Percentiles rank a stretch among this genome's conserved stretches.
Evolutionary conservation across 805 yeast genomes (phyloP).

Genomic region (Torulaspora indica): DNA sequence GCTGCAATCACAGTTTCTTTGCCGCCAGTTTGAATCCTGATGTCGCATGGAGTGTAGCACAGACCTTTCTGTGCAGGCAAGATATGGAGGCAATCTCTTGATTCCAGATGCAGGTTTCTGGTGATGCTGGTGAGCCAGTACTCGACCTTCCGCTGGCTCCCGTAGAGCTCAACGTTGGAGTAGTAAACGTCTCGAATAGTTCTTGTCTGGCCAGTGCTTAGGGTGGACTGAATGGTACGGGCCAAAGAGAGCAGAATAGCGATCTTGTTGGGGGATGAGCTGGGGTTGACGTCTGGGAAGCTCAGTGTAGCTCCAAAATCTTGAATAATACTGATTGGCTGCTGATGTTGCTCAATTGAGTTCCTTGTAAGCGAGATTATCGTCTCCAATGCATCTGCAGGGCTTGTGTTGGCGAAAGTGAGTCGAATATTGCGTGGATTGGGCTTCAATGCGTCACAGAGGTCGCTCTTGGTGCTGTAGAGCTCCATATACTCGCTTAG

Average conservation of each 20-base stretch:
- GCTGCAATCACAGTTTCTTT: conserved; percentile 6
- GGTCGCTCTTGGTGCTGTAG: conserved; percentile 9
- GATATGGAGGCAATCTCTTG: conserved; percentile 42
- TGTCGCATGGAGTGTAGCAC: conserved; percentile 30
- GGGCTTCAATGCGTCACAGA: conserved; percentile 18
- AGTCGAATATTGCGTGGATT: conserved; percentile 16
- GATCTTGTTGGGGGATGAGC: conserved; percentile 9
- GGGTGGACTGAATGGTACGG: conserved; percentile 11
- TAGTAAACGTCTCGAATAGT: conserved; percentile 56
- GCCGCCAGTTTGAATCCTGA: conserved; percentile 6
- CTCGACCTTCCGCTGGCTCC: conserved; percentile 43
- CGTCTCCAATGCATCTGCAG: conserved; percentile 10
- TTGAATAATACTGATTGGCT: conserved; percentile 13
- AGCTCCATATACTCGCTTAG: conserved; percentile 11
- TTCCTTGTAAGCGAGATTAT: conserved; percentile 19
- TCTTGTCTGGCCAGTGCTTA: conserved; percentile 10
- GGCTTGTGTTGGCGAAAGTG: conserved; percentile 1
- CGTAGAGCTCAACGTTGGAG: conserved; percentile 52
- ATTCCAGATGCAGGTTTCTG: conserved; percentile 37
- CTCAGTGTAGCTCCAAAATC: conserved; percentile 3
- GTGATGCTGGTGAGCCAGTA: conserved; percentile 39
- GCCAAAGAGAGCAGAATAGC: conserved; percentile 21
- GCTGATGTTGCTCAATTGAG: conserved; percentile 24
- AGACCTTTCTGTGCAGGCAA: conserved; percentile 62
- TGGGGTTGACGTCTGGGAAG: conserved; percentile 14